Base-by-base conservation (phyloP, 305 asterid species). In the Nicotiana rustica region DNA sequence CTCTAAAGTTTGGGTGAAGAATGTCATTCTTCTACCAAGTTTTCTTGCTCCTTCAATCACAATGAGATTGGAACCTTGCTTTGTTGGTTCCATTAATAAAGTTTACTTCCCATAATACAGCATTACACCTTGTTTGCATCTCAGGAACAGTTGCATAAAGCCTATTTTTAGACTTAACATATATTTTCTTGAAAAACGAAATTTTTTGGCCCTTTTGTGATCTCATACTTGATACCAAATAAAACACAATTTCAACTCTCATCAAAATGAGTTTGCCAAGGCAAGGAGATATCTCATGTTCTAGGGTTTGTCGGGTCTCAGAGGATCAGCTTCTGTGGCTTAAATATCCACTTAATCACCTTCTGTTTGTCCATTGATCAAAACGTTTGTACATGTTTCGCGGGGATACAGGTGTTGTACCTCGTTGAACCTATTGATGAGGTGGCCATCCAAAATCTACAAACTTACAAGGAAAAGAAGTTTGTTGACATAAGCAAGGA, bases 401-500 rank as follows among this genome's bases (percentile, higher is more conserved):
- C 83, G 83, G 38, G 60, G 83, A 62, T 67, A 60, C 91, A 96
- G 99, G 99, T 96, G 59, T 88, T 94, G 59, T 94, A 96, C 89
- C 85, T 96, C 10, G 84, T 94, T 67, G 99, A 94, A 76, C 99
- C 99, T 57, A 93, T 94, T 79, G 99, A 96, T 79, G 98, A 96
- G 86, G 94, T 94, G 62, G 95, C 97, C 6, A 90, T 96, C 84
- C 98, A 96, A 90, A 96, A 96, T 85, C 90, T 96, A 83, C 98
- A 96, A 82, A 94, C 98, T 0, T 94, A 92, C 92, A 94, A 96
- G 85, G 98, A 94, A 86, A 96, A 94, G 86, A 96, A 94, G 82
- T 94, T 96, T 84, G 95, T 94, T 77, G 99, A 96, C 83, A 92
- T 96, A 79, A 96, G 99, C 96, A 96, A 96, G 92, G 99, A 96